Base-by-base conservation (phyloP, 1,139 yeast species). In the Meyerozyma carpophila region DNA sequence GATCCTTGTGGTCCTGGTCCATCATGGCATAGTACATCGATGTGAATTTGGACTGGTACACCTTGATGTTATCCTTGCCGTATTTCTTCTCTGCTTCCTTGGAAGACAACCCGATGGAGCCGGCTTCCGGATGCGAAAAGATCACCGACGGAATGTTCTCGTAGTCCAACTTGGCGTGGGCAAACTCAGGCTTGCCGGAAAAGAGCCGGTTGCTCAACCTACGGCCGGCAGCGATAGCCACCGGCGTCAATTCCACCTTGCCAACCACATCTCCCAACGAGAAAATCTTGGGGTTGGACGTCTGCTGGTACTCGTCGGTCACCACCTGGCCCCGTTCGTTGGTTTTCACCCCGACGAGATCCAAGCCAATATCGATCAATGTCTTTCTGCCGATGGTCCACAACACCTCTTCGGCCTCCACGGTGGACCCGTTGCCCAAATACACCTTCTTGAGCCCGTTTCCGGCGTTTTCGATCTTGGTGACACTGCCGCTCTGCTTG, bases 221-320 rank as follows among this genome's bases (percentile, higher is more conserved):
- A 67, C 99, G 84, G 47, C 99, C 99, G 7, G 98, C 94, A 36
- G 98, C 98, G 71, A 93, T 93, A 40, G 98, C 98, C 40, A 90
- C 98, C 6, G 99, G 99, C 7, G 99, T 93, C 59, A 93, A 78
- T 69, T 93, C 98, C 42, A 86, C 85, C 46, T 84, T 83, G 49
- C 96, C 96, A 37, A 85, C 84, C 48, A 90, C 95, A 63, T 93
- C 99, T 59, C 99, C 99, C 43, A 93, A 73, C 2, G 98, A 84
- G 62, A 76, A 89, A 50, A 93, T 76, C 65, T 82, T 79, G 43
- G 81, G 73, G 49, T 85, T 79, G 43, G 80, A 72, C 9, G 97
- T 84, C 59, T 81, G 80, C 73, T 94, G 98, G 67, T 70, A 91
- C 66, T 89, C 96, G 61, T 94, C 95, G 37, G 80, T 95, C 42